Evolutionary conservation across 1,139 yeast genomes (phyloP).

Genomic region (Suhomyces coccinellae): DNA sequence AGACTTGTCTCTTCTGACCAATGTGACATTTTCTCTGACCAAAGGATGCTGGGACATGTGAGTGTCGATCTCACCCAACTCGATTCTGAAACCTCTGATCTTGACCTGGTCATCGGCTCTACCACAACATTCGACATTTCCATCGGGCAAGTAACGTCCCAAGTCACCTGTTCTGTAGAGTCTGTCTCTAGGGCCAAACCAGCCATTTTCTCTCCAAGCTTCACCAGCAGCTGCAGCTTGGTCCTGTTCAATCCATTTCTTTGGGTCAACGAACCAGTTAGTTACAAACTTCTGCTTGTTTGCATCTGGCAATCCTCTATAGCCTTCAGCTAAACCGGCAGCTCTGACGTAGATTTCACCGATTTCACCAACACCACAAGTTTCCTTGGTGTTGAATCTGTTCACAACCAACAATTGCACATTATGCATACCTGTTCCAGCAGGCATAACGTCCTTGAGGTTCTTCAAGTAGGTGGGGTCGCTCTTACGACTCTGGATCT

Average conservation of each 20-base stretch:
- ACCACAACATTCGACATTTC: slow-evolving; percentile 97
- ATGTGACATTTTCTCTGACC: slow-evolving; percentile 88
- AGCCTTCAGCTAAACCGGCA: slow-evolving; percentile 96
- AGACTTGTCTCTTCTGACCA: slow-evolving; percentile 90
- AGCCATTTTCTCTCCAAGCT: slow-evolving; percentile 74
- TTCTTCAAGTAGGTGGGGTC: slow-evolving; percentile 77
- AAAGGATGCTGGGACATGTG: slow-evolving; percentile 89
- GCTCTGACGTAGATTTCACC: slow-evolving; percentile 99
- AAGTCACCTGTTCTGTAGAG: slow-evolving; percentile 95
- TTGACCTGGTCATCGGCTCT: slow-evolving; percentile 99
- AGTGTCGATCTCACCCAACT: slow-evolving; percentile 96
- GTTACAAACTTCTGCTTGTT: slow-evolving; percentile 83
- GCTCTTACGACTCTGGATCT: slow-evolving; percentile 69
- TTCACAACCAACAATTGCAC: slow-evolving; percentile 94
- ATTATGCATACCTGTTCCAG: slow-evolving; percentile 95
- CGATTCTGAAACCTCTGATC: slow-evolving; percentile 97
- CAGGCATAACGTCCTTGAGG: slow-evolving; percentile 96
- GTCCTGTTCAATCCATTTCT: slow-evolving; percentile 61
- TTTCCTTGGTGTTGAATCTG: slow-evolving; percentile 79
- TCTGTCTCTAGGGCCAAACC: slow-evolving; percentile 95
- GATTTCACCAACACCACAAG: slow-evolving; percentile 98
- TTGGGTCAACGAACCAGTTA: slow-evolving; percentile 80
- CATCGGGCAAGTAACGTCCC: slow-evolving; percentile 95
- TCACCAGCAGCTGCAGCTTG: slow-evolving; percentile 41
- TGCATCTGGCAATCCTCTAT: slow-evolving; percentile 85